Percentiles rank a stretch among this genome's conserved stretches.
These are phyloP conservation scores for Daucus carota DNA, from an alignment of 129 eudicot species.

Conservation along the genomic window DNA sequence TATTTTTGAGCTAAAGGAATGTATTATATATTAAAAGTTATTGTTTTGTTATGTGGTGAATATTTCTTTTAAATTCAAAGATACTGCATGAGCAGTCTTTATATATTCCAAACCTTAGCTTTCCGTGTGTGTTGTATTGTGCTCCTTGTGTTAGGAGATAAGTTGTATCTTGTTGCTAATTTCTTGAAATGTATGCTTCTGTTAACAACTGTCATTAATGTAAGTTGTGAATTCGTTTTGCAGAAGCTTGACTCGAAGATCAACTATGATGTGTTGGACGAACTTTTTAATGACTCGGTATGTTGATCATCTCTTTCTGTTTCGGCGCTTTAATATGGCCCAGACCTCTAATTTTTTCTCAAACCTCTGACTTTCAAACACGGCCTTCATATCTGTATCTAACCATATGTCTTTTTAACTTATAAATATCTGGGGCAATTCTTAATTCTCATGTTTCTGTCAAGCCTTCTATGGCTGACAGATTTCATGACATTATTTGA, in stretches of 20 bases:
- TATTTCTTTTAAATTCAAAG: no score
- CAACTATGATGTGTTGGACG: constrained; percentile 2
- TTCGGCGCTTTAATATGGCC: no score
- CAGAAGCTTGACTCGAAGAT: constrained; percentile 1
- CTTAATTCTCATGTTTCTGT: no score
- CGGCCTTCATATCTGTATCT: not conserved
- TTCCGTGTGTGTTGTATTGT: not conserved
- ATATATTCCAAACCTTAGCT: not conserved
- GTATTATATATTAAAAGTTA: no score
- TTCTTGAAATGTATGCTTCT: not conserved
- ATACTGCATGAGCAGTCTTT: not conserved
- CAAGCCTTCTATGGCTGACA: not conserved
- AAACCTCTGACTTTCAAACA: no score
- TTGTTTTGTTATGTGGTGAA: not conserved
- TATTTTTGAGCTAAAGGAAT: not conserved
- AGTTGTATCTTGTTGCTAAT: not conserved
- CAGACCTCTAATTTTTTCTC: no score
- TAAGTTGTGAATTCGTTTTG: not conserved
- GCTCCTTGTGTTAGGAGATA: not conserved
- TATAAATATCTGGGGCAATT: not conserved
- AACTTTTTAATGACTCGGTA: not conserved
- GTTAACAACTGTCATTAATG: not conserved
- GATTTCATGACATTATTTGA: not conserved
- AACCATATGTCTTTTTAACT: not conserved
- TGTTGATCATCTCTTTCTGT: not conserved